phyloP scores from a whole-genome alignment of 164 flowering plant genomes.

The Echeveria elegans region DNA sequence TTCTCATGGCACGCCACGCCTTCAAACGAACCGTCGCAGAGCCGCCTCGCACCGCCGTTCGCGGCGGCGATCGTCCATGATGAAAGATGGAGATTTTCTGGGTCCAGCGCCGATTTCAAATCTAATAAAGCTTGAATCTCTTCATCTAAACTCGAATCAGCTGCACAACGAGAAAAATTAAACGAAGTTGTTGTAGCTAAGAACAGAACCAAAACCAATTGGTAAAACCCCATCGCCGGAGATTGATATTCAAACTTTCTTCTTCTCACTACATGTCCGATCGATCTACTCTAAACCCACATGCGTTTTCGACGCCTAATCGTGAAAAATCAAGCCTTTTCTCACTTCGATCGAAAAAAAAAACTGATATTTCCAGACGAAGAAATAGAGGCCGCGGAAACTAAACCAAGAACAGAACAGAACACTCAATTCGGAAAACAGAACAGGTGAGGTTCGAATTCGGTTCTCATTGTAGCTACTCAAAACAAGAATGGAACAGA shows the following conservation, averaged over 20 bases:
- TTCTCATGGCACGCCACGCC: conserved; percentile 60
- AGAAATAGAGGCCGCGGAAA: background rate
- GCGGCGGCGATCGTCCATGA: conserved; percentile 30
- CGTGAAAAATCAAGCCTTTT: background rate
- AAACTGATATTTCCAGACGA: background rate
- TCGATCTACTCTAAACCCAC: background rate
- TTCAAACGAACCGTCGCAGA: conserved; percentile 30
- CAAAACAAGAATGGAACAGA: background rate
- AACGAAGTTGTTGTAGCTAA: background rate
- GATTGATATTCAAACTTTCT: background rate
- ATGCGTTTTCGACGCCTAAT: background rate
- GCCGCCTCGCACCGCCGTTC: conserved; percentile 31
- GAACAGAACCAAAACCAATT: background rate
- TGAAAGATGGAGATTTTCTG: conserved; percentile 28
- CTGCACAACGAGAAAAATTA: background rate
- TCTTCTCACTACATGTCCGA: background rate
- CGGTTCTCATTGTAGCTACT: background rate
- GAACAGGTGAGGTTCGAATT: background rate
- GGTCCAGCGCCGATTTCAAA: conserved; percentile 50
- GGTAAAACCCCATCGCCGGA: background rate
- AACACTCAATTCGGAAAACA: background rate
- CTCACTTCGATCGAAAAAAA: background rate
- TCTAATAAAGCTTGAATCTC: conserved; percentile 58
- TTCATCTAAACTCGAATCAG: conserved; percentile 14
- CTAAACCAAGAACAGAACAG: no score